Conservation (phyloP, 1,139 yeast species). For the Lodderomyces parapsilosis region DNA sequence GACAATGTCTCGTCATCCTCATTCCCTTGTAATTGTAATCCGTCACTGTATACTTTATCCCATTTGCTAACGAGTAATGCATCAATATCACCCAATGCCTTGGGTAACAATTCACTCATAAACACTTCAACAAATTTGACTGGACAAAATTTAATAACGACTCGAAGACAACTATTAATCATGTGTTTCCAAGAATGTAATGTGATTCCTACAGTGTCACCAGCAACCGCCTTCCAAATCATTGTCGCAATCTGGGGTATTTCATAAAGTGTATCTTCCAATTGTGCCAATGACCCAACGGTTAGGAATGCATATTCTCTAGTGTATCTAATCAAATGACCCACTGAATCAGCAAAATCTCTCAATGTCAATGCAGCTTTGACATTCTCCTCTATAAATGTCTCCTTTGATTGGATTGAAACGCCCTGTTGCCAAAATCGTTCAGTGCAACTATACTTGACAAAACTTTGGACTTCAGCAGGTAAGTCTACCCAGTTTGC, state of each 20-base stretch:
- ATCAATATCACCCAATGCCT: constrained; percentile 70
- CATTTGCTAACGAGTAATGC: constrained; percentile 67
- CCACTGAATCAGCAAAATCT: constrained; percentile 98
- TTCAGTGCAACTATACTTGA: constrained; percentile 82
- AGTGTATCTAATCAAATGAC: constrained; percentile 91
- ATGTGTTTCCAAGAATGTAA: constrained; percentile 97
- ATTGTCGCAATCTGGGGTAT: constrained; percentile 75
- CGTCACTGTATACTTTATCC: constrained; percentile 68
- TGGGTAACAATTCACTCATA: constrained; percentile 76
- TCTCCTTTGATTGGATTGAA: constrained; percentile 89
- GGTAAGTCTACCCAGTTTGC: constrained; percentile 88
- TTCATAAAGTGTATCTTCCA: constrained; percentile 86
- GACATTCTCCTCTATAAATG: constrained; percentile 90
- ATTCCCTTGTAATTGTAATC: constrained; percentile 67
- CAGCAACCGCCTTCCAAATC: constrained; percentile 85
- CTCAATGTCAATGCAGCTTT: constrained; percentile 90
- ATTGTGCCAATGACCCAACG: constrained; percentile 83
- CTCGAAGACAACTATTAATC: constrained; percentile 84
- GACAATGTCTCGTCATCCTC: constrained; percentile 81
- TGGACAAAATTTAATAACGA: constrained; percentile 88
- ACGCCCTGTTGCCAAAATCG: constrained; percentile 99
- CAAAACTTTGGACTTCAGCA: constrained; percentile 85
- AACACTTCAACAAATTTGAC: constrained; percentile 62
- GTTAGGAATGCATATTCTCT: constrained; percentile 94
- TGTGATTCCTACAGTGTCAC: constrained; percentile 82